Base-by-base conservation (phyloP, 2,329 filamentous ascomycete genomes). In the Neurospora sp. region DNA sequence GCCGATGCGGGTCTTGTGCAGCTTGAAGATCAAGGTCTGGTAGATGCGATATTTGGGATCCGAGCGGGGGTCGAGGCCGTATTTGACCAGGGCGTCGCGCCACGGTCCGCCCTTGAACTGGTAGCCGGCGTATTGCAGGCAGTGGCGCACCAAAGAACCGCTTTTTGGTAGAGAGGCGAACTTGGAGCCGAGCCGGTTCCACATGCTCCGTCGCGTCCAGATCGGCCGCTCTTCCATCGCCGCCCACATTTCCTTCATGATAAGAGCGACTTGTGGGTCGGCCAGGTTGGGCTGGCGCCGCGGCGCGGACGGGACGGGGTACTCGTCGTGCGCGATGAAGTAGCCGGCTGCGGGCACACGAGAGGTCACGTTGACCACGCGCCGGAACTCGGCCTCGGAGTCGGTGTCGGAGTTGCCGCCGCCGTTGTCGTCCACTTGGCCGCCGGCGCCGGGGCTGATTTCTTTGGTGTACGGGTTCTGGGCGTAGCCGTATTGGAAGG, bases 61-160 rank as follows among this genome's bases (percentile, higher is more conserved):
- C 15, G 82, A 86, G 42, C 96, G 88, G 3, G 96, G 96, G 77
- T 99, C 96, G 23, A 97, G 80, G 10, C 95, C 95, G 78, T 94
- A 96, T 66, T 87, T 89, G 73, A 97, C 88, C 69, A 97, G 89
- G 3, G 92, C 90, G 78, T 98, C 94, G 73, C 93, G 88, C 91
- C 93, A 99, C 0, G 96, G 94, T 0, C 96, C 96, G 28, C 91
- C 93, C 71, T 91, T 91, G 84, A 98, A 97, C 80, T 94, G 93
- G 81, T 97, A 99, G 9, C 92, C 93, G 4, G 93, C 89, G 76
- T 96, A 95, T 73, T 93, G 91, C 68, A 94, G 87, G 66, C 92
- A 92, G 77, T 91, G 87, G 75, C 93, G 91, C 71, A 97, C 80
- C 58, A 86, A 80, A 70, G 86, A 86, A 78, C 84, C 87, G 71